Evolutionary conservation across 805 yeast genomes (phyloP), one percentile per base, ranked within the genome.

Genomic region (Metschnikowia gelsemii): DNA sequence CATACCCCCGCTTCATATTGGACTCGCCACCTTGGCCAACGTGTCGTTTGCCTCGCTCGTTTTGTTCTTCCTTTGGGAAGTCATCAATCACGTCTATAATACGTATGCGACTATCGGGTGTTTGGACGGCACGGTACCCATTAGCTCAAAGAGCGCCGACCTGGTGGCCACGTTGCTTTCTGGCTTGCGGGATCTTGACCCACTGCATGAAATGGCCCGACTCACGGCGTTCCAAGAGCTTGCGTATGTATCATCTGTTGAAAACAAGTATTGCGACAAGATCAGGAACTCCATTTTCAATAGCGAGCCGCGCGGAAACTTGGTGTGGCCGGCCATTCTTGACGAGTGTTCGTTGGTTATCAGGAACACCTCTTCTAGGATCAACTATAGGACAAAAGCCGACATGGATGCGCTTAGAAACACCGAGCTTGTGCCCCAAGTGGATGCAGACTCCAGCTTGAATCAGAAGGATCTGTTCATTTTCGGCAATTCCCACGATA

Each of bases 151-250:
- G 21, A 73, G 84, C 12, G 64, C 81, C 0, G 80, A 78, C 37
- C 89, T 87, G 6, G 65, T 81, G 35, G 76, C 74, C 38, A 81
- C 89, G 1, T 62, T 85, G 27, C 58, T 84, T 9, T 70, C 81
- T 3, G 91, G 91, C 0, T 67, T 85, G 46, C 72, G 73, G 37
- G 80, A 81, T 25, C 75, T 76, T 1, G 65, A 61, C 11, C 61
- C 66, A 0, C 47, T 48, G 3, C 41, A 57, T 35, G 61, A 58
- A 40, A 53, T 68, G 35, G 49, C 59, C 36, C 74, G 79, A 45
- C 57, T 80, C 44, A 79, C 88, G 1, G 89, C 91, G 2, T 84
- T 79, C 62, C 91, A 85, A 61, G 93, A 85, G 55, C 65, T 84
- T 40, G 84, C 87, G 0, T 81, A 75, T 52, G 66, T 84, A 34